Conservation (phyloP, 192 early-diverging fungal species). For the Dissophora globulifera region DNA sequence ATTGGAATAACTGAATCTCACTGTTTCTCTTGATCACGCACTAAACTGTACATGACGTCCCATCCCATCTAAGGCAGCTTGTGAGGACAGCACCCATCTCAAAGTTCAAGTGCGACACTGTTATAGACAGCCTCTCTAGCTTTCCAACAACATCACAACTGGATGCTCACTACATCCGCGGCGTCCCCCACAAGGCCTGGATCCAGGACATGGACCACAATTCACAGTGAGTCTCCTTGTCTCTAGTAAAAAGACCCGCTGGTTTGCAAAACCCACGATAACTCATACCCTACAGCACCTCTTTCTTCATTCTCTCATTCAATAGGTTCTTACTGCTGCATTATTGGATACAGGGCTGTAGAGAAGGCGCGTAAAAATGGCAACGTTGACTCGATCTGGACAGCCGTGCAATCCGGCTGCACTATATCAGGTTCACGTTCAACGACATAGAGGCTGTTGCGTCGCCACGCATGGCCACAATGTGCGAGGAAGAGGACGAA, state of each 20-base stretch:
- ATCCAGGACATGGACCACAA: too few relatives aligned
- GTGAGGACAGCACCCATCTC: neutral
- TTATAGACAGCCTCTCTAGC: neutral
- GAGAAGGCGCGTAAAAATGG: too few relatives aligned
- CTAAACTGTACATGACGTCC: too few relatives aligned
- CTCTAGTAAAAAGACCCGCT: too few relatives aligned
- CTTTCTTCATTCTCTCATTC: neutral
- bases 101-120: slow-evolving; percentile 21
- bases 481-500: slow-evolving; percentile 9
- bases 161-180: neutral
- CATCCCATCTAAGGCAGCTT: too few relatives aligned
- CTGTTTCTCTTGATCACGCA: too few relatives aligned
- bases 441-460: slow-evolving; percentile 7
- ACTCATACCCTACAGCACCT: neutral
- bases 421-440: slow-evolving; percentile 18
- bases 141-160: neutral
- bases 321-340: slow-evolving; percentile 39
- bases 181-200: too few relatives aligned
- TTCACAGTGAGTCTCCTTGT: too few relatives aligned
- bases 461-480: slow-evolving; percentile 3
- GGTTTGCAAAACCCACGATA: neutral
- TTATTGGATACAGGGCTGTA: slow-evolving; percentile 32
- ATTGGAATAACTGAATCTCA: too few relatives aligned
- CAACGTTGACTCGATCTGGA: neutral
- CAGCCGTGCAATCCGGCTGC: neutral